Conservation (phyloP, 2,329 filamentous ascomycete species). For the Geosmithia flava region DNA sequence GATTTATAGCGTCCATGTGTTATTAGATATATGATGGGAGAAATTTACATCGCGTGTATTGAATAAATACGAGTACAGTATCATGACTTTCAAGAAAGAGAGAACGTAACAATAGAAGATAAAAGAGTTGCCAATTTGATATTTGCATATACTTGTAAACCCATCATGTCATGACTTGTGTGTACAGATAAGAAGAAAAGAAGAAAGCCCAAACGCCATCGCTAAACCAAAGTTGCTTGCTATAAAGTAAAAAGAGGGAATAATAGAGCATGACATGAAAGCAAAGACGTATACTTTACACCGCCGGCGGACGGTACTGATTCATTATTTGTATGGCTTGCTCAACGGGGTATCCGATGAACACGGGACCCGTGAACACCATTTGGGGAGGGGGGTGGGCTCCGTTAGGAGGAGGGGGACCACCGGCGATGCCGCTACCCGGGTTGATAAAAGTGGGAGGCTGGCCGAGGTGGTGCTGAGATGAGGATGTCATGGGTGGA, state of each 20-base stretch:
- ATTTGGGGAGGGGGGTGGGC: constrained; percentile 43
- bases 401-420: not conserved
- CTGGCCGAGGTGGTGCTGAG: constrained; percentile 13
- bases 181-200: not conserved
- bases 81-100: not conserved
- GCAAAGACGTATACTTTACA: constrained; percentile 2
- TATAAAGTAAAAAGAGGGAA: not conserved
- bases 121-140: not conserved
- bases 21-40: not conserved
- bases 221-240: constrained; percentile 7
- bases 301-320: constrained; percentile 24
- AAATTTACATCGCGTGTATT: not conserved
- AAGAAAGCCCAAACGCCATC: constrained; percentile 13
- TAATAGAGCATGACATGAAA: not conserved
- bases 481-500: constrained; percentile 4
- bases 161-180: not conserved
- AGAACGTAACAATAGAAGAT: not conserved
- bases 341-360: constrained; percentile 81
- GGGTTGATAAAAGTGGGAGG: constrained; percentile 40
- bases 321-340: constrained; percentile 69
- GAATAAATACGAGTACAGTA: not conserved
- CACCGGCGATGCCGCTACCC: constrained; percentile 5
- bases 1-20: not conserved
- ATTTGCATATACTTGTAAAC: not conserved
- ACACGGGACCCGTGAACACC: constrained; percentile 86